Conservation (phyloP, 768 basidiomycete genomes). For the Boletellus emodensis region DNA sequence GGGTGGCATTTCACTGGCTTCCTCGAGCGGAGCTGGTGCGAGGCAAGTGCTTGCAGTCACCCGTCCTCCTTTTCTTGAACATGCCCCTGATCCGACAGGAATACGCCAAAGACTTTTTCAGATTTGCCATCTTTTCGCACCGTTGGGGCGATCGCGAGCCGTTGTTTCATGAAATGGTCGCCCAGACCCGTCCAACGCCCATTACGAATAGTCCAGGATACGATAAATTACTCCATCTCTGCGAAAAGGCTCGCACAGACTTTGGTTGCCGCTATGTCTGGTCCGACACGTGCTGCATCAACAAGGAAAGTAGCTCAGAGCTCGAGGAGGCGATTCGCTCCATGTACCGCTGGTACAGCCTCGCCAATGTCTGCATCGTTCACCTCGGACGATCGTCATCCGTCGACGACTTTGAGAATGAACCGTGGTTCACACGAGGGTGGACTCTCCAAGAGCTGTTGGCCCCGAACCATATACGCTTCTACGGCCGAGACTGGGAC, state of each 20-base stretch:
- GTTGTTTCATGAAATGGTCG: conserved; percentile 7
- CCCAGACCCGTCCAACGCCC: neutral
- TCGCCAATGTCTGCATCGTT: neutral
- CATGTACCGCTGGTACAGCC: conserved; percentile 3
- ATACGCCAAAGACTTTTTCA: conserved; percentile 1
- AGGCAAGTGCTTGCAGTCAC: neutral
- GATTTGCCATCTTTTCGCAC: conserved; percentile 4
- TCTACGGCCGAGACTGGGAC: neutral
- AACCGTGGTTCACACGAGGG: neutral
- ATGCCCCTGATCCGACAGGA: neutral
- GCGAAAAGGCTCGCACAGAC: neutral
- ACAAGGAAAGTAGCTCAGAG: neutral
- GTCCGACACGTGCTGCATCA: conserved; percentile 1
- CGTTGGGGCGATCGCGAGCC: conserved; percentile 20
- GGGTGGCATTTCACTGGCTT: no score
- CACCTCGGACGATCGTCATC: neutral
- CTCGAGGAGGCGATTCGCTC: conserved; percentile 4
- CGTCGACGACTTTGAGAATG: neutral
- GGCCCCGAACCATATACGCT: neutral
- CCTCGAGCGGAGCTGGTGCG: neutral
- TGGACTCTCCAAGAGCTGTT: conserved; percentile 4
- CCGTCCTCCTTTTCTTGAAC: no score
- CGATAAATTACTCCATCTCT: neutral
- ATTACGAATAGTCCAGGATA: neutral
- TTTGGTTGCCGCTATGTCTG: neutral